Evolutionary conservation across 306 rosid species (phyloP), one percentile per base, ranked within the genome.

Genomic region (Gillenia trifoliata): DNA sequence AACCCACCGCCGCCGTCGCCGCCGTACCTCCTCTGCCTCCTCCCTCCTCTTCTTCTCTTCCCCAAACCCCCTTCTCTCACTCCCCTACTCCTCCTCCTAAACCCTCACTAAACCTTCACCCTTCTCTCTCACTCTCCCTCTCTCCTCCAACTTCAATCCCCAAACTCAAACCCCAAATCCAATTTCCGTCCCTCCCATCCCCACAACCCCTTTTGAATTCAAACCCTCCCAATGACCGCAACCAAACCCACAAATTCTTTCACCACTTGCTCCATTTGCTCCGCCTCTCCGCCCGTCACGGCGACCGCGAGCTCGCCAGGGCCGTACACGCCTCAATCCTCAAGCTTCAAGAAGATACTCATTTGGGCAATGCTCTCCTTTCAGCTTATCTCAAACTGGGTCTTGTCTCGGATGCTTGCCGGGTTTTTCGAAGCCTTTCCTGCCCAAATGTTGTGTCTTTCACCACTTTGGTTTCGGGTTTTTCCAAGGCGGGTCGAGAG

Each of bases 401-500:
- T 20, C 85, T 93, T 64, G 73, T 86, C 22, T 45, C 79, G 40
- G 83, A 91, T 47, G 98, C 98, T 15, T 66, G 77, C 59, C 56
- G 59, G 56, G 79, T 88, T 16, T 89, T 93, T 65, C 66, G 63
- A 66, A 77, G 82, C 28, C 89, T 91, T 63, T 38, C 85, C 10
- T 73, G 76, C 72, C 94, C 92, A 8, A 83, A 79, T 78, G 83
- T 89, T 8, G 86, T 86, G 70, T 86, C 96, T 19, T 89, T 77
- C 75, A 83, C 98, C 0, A 26, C 92, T 8, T 70, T 93, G 73
- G 84, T 93, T 61, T 93, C 98, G 47, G 89, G 83, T 9, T 84
- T 93, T 59, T 84, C 97, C 38, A 89, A 93, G 74, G 85, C 90
- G 22, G 77, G 60, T 34, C 83, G 83, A 11, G 85, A 78, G 78